A percentile compares a stretch with the other conserved stretches of the same genome.
phyloP scores from a whole-genome alignment of 2,329 filamentous ascomycete species.

The Pseudogymnoascus sp. region DNA sequence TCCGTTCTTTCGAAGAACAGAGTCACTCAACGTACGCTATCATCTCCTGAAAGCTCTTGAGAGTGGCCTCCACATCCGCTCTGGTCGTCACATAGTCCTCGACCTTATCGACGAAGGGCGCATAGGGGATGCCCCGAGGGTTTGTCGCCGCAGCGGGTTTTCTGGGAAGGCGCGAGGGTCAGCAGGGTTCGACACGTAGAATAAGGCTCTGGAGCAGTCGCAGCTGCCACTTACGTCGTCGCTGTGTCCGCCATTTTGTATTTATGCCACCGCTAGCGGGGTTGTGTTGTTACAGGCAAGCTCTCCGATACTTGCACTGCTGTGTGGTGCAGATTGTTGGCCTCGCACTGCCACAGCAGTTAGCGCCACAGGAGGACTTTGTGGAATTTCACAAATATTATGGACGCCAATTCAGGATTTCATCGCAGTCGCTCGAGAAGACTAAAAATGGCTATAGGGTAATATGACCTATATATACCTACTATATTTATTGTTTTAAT shows the following conservation, averaged over 20 bases:
- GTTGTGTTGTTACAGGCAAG: not conserved
- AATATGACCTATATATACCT: not conserved
- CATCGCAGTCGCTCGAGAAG: not conserved
- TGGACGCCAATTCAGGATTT: not conserved
- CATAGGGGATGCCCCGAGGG: conserved; percentile 73
- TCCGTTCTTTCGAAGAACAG: not conserved
- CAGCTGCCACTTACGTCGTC: conserved; percentile 19
- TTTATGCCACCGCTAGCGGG: not conserved
- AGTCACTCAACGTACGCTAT: conserved; percentile 57
- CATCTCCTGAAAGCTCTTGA: conserved; percentile 87
- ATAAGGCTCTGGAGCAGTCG: not conserved
- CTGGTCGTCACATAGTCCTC: conserved; percentile 79
- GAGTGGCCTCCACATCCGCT: conserved; percentile 69
- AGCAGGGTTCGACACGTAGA: not conserved
- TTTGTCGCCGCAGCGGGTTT: conserved; percentile 58
- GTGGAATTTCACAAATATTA: not conserved
- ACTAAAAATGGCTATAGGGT: not conserved
- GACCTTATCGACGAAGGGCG: conserved; percentile 80
- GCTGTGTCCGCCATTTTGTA: conserved; percentile 23
- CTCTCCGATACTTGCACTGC: not conserved
- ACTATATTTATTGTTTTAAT: not conserved
- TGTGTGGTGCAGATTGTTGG: conserved; percentile 1
- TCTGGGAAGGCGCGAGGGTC: conserved; percentile 22
- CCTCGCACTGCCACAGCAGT: not conserved
- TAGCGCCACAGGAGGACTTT: not conserved